phyloP scores from a whole-genome alignment of 306 rosid genomes.

The Quercus rubra region DNA sequence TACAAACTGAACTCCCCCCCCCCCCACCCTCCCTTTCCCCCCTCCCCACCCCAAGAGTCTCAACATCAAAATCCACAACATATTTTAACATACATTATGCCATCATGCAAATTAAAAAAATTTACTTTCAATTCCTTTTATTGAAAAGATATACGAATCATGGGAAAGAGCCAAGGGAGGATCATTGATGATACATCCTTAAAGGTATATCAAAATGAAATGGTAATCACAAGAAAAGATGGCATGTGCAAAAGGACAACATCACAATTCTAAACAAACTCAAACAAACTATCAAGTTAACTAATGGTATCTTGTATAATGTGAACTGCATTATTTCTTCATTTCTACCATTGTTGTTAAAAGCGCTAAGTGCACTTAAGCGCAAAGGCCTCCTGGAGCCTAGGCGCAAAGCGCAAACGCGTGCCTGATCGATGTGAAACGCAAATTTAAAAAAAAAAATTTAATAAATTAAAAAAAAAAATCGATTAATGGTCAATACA shows the following conservation, averaged over 20 bases:
- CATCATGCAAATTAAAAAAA: background rate
- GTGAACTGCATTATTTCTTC: background rate
- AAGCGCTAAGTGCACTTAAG: too few relatives aligned
- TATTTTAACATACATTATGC: background rate
- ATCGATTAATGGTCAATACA: too few relatives aligned
- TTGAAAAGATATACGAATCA: background rate
- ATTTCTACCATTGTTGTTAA: background rate
- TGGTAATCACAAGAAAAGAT: background rate
- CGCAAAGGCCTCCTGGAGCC: too few relatives aligned
- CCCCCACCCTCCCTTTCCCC: rapidly evolving
- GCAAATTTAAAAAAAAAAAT: too few relatives aligned
- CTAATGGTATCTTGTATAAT: constrained; percentile 2
- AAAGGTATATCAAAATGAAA: background rate
- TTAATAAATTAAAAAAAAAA: too few relatives aligned
- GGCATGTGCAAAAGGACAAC: background rate
- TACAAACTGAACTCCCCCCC: background rate
- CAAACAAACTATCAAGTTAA: constrained; percentile 19
- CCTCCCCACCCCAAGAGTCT: background rate
- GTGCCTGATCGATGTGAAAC: rapidly evolving
- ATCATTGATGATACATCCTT: background rate
- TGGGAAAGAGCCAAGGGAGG: too few relatives aligned
- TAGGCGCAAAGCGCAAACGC: too few relatives aligned
- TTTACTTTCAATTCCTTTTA: background rate
- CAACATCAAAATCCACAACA: background rate
- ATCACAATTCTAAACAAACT: constrained; percentile 9